Evolutionary conservation across 306 rosid species (phyloP).

Genomic region (Inga leiocalycina): DNA sequence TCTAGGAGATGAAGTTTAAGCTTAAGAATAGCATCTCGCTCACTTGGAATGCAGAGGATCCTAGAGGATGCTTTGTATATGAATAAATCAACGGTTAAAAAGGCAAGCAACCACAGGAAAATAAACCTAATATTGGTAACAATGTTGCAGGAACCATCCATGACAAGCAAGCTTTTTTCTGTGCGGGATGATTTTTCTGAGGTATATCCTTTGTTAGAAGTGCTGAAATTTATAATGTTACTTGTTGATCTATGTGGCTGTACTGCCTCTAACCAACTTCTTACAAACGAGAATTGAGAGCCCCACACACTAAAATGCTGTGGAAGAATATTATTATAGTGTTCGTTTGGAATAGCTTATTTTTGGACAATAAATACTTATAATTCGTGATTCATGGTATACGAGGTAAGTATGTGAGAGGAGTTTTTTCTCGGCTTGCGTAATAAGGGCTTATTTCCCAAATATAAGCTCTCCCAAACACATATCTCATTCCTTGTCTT

Average conservation of each 20-base stretch:
- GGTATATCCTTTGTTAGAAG: not conserved
- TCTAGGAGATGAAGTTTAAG: not conserved
- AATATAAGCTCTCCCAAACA: too few relatives aligned
- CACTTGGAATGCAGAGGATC: not conserved
- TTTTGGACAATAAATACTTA: too few relatives aligned
- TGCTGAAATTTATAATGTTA: not conserved
- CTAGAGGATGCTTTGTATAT: not conserved
- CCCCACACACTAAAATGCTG: not conserved
- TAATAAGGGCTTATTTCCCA: too few relatives aligned
- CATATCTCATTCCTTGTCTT: not conserved
- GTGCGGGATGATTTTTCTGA: not conserved
- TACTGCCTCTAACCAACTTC: not conserved
- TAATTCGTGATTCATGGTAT: too few relatives aligned
- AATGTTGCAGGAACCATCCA: not conserved
- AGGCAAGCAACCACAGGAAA: not conserved
- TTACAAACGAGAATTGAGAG: not conserved
- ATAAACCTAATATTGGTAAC: not conserved
- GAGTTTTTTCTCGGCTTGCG: too few relatives aligned
- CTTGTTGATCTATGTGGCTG: not conserved
- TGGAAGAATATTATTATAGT: not conserved
- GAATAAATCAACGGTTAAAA: not conserved
- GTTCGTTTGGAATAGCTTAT: too few relatives aligned
- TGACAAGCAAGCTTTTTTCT: not conserved
- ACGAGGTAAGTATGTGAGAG: too few relatives aligned
- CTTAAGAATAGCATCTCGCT: not conserved